Base-by-base conservation (phyloP, 352 stramenopile species). In the Globisporangium cederbergense region DNA sequence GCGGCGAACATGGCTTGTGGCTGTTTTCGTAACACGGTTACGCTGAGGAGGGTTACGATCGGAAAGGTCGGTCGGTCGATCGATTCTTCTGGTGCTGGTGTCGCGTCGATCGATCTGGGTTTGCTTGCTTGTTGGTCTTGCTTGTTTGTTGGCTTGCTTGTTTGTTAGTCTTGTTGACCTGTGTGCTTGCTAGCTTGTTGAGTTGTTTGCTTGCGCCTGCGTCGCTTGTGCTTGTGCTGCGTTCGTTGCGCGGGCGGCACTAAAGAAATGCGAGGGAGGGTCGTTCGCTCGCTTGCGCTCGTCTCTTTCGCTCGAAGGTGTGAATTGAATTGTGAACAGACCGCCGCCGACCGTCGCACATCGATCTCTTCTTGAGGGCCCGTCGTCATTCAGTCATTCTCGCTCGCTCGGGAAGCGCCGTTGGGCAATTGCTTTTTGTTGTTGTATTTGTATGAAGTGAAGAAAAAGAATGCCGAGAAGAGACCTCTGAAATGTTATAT, bases 301-400 rank as follows among this genome's bases (percentile, higher is more conserved):
- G 25, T 56, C 50, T 56, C 25, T 54, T n/a, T 54, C 47, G 54
- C 38, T 50, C 8, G 54, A 20, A 11, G 14, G 14, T 50, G 55
- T 49, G 55, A 52, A 40, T 61, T 36, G 38, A 61, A 42, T 18
- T 61, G 55, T 59, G 53, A 47, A 18, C 10, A 25, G n/a, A 49
- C 25, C 34, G 34, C 34, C 7, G 7, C 34, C 14, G 40, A 46
- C 36, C 36, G 55, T 60, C 36, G 55, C 55, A 34, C 20, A 36
- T 49, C 54, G 32, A 49, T 49, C 54, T 30, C 32, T 36, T 5
- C 32, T 36, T 36, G 32, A 46, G 4, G 13, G 13, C n/a, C 40
- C 40, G 40, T 46, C 40, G 5, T n/a, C 25, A 28, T 28, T 28
- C 25, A 28, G 25, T 43, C 40, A 42, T 42, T 42, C 36, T 42